These are phyloP conservation scores for Amylostereum chailletii DNA, from an alignment of 1,284 basidiomycete species.

Conservation along the genomic window DNA sequence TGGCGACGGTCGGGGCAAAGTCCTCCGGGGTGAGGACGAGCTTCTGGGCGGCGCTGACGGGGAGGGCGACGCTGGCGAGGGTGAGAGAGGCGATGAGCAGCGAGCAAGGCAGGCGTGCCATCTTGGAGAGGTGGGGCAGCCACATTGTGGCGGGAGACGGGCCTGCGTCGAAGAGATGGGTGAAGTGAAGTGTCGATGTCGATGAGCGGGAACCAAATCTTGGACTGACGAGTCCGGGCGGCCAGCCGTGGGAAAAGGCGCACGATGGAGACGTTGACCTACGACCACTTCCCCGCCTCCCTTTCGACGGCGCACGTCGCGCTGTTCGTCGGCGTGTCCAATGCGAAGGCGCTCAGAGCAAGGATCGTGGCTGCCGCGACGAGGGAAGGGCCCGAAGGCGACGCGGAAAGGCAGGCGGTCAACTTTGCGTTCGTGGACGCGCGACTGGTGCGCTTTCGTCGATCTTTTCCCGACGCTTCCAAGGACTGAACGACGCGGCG, in stretches of 20 bases:
- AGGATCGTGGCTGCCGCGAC: slow-evolving; percentile 66
- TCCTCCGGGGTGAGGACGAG: slow-evolving; percentile 51
- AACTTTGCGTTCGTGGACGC: slow-evolving; percentile 90
- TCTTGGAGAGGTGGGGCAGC: slow-evolving; percentile 13
- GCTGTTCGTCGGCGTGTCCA: slow-evolving; percentile 60
- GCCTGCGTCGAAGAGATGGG: background rate
- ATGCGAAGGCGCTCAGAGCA: slow-evolving; percentile 50
- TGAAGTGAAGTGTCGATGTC: background rate
- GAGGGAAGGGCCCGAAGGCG: slow-evolving; percentile 49
- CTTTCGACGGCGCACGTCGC: slow-evolving; percentile 49
- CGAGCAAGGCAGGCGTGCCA: slow-evolving; percentile 19
- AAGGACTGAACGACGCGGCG: background rate
- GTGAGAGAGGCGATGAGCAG: slow-evolving; percentile 26
- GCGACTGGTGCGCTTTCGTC: slow-evolving; percentile 31
- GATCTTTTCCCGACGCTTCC: background rate
- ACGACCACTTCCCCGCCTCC: slow-evolving; percentile 39
- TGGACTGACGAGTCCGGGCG: background rate
- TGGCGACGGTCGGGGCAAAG: slow-evolving; percentile 46
- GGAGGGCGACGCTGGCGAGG: slow-evolving; percentile 26
- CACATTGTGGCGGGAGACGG: slow-evolving; percentile 11
- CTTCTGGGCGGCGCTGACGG: slow-evolving; percentile 25
- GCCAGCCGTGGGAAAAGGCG: slow-evolving; percentile 6
- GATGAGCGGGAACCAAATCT: background rate
- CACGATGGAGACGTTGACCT: slow-evolving; percentile 44
- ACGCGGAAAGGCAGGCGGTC: slow-evolving; percentile 61